These are phyloP conservation scores for Terfezia boudieri DNA, from an alignment of 495 filamentous ascomycete species.

Conservation along the genomic window DNA sequence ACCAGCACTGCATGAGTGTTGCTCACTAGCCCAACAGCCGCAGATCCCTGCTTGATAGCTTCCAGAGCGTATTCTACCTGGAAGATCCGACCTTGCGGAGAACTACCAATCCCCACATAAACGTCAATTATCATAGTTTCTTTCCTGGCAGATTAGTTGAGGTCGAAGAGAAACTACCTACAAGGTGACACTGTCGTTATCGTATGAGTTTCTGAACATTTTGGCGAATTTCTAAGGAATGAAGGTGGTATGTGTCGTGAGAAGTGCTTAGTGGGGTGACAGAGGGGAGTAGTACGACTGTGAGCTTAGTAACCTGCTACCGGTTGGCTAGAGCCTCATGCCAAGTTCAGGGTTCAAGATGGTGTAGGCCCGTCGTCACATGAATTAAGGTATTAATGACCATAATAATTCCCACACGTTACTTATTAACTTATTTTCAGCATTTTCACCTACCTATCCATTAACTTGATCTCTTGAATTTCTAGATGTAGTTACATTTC, in stretches of 20 bases:
- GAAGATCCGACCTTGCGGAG: slow-evolving; percentile 96
- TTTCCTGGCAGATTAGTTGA: slow-evolving; percentile 1
- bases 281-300: not conserved
- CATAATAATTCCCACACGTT: no score
- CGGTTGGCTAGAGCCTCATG: no score
- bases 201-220: slow-evolving; percentile 99
- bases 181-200: slow-evolving; percentile 99
- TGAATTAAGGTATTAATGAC: no score
- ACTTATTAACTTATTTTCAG: no score
- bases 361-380: no score
- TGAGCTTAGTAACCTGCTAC: no score
- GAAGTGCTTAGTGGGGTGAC: slow-evolving; percentile 1
- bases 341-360: no score
- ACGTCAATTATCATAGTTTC: not conserved
- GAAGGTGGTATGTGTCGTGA: slow-evolving; percentile 7
- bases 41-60: slow-evolving; percentile 96
- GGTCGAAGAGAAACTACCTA: slow-evolving; percentile 25
- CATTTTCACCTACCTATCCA: no score
- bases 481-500: no score
- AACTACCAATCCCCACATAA: slow-evolving; percentile 34
- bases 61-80: slow-evolving; percentile 98
- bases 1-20: slow-evolving; percentile 94
- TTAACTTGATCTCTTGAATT: no score
- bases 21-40: slow-evolving; percentile 88
- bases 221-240: slow-evolving; percentile 19